Conservation (phyloP, 176 grass and related monocot genomes). For the Otatea glauca region DNA sequence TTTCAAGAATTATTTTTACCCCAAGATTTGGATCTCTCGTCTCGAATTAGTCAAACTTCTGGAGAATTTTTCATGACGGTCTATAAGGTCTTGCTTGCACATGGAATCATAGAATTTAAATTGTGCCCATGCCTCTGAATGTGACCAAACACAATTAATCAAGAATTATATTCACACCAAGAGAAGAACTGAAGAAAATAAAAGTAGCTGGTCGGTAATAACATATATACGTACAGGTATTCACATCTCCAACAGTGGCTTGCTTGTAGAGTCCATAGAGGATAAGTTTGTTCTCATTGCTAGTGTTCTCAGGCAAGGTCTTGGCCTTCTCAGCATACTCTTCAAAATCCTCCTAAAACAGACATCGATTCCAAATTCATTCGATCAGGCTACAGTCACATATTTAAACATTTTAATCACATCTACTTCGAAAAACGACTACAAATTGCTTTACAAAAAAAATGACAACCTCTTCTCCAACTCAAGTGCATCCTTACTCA, state of each 20-base stretch:
- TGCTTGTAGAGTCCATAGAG: conserved; percentile 88
- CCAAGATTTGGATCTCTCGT: neutral
- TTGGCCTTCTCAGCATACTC: conserved; percentile 69
- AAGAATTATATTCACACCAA: neutral
- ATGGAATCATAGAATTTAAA: neutral
- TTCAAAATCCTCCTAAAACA: conserved; percentile 70
- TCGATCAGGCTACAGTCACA: neutral
- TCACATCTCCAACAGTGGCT: conserved; percentile 70
- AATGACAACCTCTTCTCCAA: neutral
- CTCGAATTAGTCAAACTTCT: neutral
- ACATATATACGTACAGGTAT: conserved; percentile 57
- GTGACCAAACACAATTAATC: neutral
- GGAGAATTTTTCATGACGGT: neutral
- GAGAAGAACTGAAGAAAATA: conserved; percentile 12
- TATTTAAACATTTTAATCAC: neutral
- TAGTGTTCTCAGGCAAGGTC: conserved; percentile 62
- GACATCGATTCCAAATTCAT: neutral
- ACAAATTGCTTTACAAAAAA: neutral
- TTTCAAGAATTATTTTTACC: neutral
- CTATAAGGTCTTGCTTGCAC: neutral
- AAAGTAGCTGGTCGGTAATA: neutral
- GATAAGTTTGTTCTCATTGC: conserved; percentile 67
- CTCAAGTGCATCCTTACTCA: no score
- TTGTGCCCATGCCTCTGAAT: neutral
- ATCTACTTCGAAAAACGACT: neutral